phyloP scores from a whole-genome alignment of 2,329 filamentous ascomycete species.

The Fusarium palustre region DNA sequence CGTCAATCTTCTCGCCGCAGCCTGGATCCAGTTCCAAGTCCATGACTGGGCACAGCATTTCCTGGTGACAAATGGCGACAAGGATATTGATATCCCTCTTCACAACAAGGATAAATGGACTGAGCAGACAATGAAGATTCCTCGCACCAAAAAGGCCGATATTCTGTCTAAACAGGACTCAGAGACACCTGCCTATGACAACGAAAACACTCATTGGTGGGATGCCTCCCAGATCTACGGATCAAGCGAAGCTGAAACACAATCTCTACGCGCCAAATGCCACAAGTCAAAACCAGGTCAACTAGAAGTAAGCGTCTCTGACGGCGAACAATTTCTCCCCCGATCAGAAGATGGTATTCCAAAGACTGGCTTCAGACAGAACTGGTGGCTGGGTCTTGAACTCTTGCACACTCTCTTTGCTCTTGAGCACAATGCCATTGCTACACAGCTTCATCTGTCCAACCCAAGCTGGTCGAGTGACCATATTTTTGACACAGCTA shows the following conservation, averaged over 20 bases:
- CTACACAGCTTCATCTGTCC: conserved; percentile 23
- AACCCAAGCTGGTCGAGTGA: conserved; percentile 25
- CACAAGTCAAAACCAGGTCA: conserved; percentile 11
- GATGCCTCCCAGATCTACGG: conserved; percentile 33
- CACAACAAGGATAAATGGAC: conserved; percentile 11
- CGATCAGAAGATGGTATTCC: conserved; percentile 15
- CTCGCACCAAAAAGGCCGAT: conserved; percentile 1
- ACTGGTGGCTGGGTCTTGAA: conserved; percentile 32
- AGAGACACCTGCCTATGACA: conserved; percentile 19
- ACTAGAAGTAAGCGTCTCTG: not conserved
- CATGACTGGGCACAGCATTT: conserved; percentile 29
- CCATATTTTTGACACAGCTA: conserved; percentile 13
- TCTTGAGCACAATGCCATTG: conserved; percentile 29
- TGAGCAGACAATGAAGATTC: conserved; percentile 10
- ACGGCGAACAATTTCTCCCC: conserved; percentile 22
- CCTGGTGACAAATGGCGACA: not conserved
- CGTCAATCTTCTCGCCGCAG: conserved; percentile 28
- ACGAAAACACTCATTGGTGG: conserved; percentile 33
- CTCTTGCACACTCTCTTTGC: conserved; percentile 27
- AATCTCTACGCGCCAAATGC: not conserved
- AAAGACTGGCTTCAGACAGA: conserved; percentile 26
- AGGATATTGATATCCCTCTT: conserved; percentile 13
- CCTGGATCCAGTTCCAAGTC: conserved; percentile 32
- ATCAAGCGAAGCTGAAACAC: conserved; percentile 21
- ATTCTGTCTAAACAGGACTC: not conserved